Base-by-base conservation (phyloP, 2,329 filamentous ascomycete genomes). In the Colletotrichum scovillei region DNA sequence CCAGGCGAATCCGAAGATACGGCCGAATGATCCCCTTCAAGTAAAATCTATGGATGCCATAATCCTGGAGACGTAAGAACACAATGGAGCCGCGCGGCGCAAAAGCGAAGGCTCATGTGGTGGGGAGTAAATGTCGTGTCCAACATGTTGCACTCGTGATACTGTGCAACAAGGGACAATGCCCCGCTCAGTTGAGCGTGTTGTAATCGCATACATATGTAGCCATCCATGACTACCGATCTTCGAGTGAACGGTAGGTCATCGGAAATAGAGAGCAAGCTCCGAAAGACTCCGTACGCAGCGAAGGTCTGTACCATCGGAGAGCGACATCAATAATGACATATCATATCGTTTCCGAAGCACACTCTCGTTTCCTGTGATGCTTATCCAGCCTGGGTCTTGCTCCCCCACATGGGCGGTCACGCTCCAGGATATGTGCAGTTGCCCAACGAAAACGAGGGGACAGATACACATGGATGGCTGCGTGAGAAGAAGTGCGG, bases 161-260 rank as follows among this genome's bases (percentile, higher is more conserved):
- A 49, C 38, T 52, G 67, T 73, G 60, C 32, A 71, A 73, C 71
- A 60, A 28, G 60, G 67, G 62, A 70, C 67, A 65, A 67, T 66
- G 24, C 30, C 57, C 59, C 59, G 68, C 59, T 63, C 60, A 46
- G 16, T 42, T 24, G 53, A 38, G 52, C 53, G 26, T 60, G 59
- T 42, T 32, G 70, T 35, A 35, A 63, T 62, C 60, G 60, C n/a
- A 55, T 9, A 65, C n/a, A 59, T 9, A 65, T 73, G 71, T 57
- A 73, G 60, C 24, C 46, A 42, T 46, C 71, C 66, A 64, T 55
- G 19, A 56, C 42, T 35, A 57, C 30, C 28, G 26, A 30, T 19
- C 42, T 35, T 69, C 11, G 11, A 42, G n/a, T 2, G 56, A n/a
- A 16, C 11, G 24, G 28, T 16, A 56, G 19, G 46, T 28, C 69